These are phyloP conservation scores for Taphrina communis DNA, from an alignment of 1,139 yeast species.

Conservation along the genomic window DNA sequence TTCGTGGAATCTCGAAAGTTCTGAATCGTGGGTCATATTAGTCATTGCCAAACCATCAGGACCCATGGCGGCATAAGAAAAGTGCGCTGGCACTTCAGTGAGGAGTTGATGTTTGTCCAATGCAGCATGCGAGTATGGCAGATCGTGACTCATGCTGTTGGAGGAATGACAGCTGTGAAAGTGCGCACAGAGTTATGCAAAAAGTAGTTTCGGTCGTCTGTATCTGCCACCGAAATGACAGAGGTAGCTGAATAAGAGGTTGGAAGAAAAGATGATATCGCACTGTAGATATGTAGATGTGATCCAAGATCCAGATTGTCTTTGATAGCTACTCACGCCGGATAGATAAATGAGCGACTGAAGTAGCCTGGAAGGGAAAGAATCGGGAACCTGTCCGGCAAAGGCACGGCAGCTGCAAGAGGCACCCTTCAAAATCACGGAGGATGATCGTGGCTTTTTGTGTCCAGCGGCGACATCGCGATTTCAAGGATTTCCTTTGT, in stretches of 20 bases:
- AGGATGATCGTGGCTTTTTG: constrained; percentile 3
- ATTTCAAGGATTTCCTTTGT: constrained; percentile 8
- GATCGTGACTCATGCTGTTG: constrained; percentile 4
- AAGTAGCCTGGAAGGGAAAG: background rate
- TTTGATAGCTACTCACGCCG: background rate
- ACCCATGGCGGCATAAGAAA: background rate
- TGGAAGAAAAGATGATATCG: too few relatives aligned
- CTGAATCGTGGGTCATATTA: background rate
- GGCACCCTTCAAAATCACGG: background rate
- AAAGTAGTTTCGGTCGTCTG: too few relatives aligned
- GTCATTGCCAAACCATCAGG: background rate
- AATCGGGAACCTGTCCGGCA: background rate
- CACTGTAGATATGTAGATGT: too few relatives aligned
- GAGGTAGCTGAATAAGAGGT: too few relatives aligned
- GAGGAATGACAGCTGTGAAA: too few relatives aligned
- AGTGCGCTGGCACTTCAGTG: background rate
- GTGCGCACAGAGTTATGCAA: too few relatives aligned
- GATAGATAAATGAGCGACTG: background rate
- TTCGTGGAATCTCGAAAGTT: background rate
- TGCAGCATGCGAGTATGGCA: background rate
- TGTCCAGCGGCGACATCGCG: background rate
- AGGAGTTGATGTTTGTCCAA: background rate
- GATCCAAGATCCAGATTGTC: background rate
- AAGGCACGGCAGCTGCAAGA: background rate
- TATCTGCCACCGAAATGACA: too few relatives aligned